Conservation (phyloP, 345 rosid genomes). For the Aquilaria yunnanensis region DNA sequence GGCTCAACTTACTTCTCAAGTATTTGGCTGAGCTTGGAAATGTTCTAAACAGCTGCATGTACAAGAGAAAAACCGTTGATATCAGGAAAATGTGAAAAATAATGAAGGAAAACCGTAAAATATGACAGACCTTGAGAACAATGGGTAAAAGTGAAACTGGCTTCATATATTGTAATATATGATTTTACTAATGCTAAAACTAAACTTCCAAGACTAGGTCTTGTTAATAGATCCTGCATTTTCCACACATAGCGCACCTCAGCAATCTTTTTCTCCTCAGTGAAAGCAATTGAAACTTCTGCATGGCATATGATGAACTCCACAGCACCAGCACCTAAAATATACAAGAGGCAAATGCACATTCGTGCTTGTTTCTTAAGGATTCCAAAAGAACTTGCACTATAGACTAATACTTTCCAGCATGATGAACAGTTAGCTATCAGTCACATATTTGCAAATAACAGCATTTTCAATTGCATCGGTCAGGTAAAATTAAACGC, state of each 20-base stretch:
- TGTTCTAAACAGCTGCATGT: conserved; percentile 59
- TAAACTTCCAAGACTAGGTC: not conserved
- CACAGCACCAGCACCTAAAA: conserved; percentile 72
- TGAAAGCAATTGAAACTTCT: conserved; percentile 69
- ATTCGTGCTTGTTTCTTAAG: not conserved
- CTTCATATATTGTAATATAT: not conserved
- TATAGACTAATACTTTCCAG: not conserved
- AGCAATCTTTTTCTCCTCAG: conserved; percentile 64
- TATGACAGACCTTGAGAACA: too few species aligned
- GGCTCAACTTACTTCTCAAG: conserved; percentile 50
- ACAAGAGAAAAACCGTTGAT: conserved; percentile 7
- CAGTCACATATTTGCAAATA: not conserved
- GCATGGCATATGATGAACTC: conserved; percentile 71
- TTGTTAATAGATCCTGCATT: not conserved
- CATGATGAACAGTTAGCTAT: too few species aligned
- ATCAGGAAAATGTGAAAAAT: not conserved
- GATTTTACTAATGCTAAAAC: not conserved
- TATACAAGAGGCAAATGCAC: conserved; percentile 12
- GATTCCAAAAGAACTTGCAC: not conserved
- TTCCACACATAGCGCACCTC: conserved; percentile 37
- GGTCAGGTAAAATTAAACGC: too few species aligned
- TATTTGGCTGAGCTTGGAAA: conserved; percentile 46
- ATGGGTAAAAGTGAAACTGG: too few species aligned
- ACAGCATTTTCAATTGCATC: too few species aligned
- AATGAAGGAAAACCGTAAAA: not conserved